phyloP scores from a whole-genome alignment of 257 asterid genomes.

The Solanum piurae region DNA sequence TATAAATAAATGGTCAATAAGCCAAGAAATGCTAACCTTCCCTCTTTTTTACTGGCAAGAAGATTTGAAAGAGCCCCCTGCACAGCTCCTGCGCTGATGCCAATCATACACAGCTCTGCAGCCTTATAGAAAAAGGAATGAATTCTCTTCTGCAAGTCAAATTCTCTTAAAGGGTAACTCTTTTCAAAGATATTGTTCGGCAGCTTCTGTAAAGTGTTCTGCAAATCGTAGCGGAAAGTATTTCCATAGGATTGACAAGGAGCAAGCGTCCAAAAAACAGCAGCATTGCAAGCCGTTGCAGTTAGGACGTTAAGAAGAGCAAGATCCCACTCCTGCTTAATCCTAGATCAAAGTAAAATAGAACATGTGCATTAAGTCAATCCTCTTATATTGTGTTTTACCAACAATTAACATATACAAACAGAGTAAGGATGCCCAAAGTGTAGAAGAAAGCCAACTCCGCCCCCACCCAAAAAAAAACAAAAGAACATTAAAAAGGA shows the following conservation, averaged over 20 bases:
- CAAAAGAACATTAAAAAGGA: conserved; percentile 14
- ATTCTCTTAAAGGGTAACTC: conserved; percentile 86
- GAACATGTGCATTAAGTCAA: not conserved
- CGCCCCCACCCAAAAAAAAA: not conserved
- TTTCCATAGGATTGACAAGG: conserved; percentile 97
- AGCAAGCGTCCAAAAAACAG: conserved; percentile 90
- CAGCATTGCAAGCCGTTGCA: conserved; percentile 82
- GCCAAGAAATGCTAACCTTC: conserved; percentile 40
- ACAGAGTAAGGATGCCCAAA: not conserved
- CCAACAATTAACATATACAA: not conserved
- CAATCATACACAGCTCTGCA: conserved; percentile 90
- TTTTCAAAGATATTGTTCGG: conserved; percentile 89
- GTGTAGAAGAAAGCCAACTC: not conserved
- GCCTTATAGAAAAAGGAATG: conserved; percentile 86
- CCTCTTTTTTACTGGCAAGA: conserved; percentile 77
- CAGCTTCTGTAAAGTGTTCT: conserved; percentile 93
- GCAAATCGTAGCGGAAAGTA: conserved; percentile 88
- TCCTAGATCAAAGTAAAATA: conserved; percentile 31
- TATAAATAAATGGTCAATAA: not conserved
- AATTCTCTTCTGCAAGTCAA: conserved; percentile 77
- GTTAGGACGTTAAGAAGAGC: conserved; percentile 92
- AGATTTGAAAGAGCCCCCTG: conserved; percentile 81
- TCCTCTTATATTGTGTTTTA: not conserved
- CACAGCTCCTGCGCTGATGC: conserved; percentile 82
- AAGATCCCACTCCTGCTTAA: conserved; percentile 98